phyloP scores from a whole-genome alignment of 352 stramenopile species.

The Globisporangium nunn region DNA sequence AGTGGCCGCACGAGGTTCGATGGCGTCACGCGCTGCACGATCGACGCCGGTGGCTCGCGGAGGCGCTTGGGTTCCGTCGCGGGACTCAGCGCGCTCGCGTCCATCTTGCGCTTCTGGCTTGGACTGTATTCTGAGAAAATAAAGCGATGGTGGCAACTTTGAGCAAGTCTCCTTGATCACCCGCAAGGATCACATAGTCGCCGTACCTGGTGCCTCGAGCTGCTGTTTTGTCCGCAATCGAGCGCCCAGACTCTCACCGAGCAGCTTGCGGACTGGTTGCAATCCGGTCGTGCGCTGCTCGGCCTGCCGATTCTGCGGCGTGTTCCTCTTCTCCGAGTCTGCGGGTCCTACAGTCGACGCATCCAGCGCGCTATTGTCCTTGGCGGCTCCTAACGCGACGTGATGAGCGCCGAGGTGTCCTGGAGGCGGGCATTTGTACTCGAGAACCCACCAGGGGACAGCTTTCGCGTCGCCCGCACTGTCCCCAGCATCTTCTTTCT shows the following conservation, averaged over 20 bases:
- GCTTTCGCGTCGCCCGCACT: slow-evolving; percentile 5
- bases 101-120: slow-evolving; percentile 71
- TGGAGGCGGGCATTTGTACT: slow-evolving; percentile 47
- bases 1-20: slow-evolving; percentile 51
- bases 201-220: slow-evolving; percentile 7
- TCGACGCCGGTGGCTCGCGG: slow-evolving; percentile 34
- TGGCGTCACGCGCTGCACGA: slow-evolving; percentile 24
- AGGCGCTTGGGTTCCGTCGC: slow-evolving; percentile 57
- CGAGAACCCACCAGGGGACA: slow-evolving; percentile 49
- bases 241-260: slow-evolving; percentile 1
- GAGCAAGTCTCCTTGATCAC: no score
- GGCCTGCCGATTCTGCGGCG: slow-evolving; percentile 3
- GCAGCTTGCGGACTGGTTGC: neutral
- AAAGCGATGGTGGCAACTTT: neutral
- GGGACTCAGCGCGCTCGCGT: slow-evolving; percentile 25
- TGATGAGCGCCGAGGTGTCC: slow-evolving; percentile 42
- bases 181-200: neutral
- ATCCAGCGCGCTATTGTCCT: slow-evolving; percentile 9
- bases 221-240: slow-evolving; percentile 6
- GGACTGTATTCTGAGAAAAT: slow-evolving; percentile 32
- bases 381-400: slow-evolving; percentile 23
- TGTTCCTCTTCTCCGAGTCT: neutral
- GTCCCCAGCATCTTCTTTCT: neutral
- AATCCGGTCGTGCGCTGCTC: neutral
- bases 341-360: neutral